Percentiles rank a stretch among this genome's conserved stretches.
Conservation (phyloP, 2,329 filamentous ascomycete species). For the Sarocladium brachiariae region DNA sequence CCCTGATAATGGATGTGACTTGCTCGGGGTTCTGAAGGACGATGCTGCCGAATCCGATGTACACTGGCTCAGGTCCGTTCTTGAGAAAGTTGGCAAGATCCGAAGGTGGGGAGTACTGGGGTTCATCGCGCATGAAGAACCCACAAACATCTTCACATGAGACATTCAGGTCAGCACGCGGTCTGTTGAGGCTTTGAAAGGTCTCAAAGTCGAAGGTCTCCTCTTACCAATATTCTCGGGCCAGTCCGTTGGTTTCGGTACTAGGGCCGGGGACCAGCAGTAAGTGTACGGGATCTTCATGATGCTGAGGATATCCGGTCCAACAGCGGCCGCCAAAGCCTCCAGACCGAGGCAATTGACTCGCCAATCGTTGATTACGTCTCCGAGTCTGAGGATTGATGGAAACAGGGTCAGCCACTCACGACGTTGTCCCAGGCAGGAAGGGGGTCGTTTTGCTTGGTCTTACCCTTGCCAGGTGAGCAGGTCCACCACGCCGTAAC, state of each 20-base stretch:
- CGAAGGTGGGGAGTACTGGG: slow-evolving; percentile 36
- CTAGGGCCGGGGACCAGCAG: slow-evolving; percentile 60
- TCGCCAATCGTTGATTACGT: slow-evolving; percentile 65
- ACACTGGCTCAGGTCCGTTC: slow-evolving; percentile 52
- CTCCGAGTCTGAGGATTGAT: slow-evolving; percentile 57
- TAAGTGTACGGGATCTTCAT: slow-evolving; percentile 62
- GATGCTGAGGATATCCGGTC: slow-evolving; percentile 55
- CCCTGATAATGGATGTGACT: slow-evolving; percentile 51
- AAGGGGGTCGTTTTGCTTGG: too few relatives aligned
- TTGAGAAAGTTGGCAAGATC: slow-evolving; percentile 49
- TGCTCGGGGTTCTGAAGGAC: slow-evolving; percentile 55
- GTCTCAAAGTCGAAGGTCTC: too few relatives aligned
- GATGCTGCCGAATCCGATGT: slow-evolving; percentile 62
- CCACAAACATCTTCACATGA: slow-evolving; percentile 22
- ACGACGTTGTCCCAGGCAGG: too few relatives aligned
- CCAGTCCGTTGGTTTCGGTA: slow-evolving; percentile 62
- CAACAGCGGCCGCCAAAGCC: slow-evolving; percentile 51
- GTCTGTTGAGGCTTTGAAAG: too few relatives aligned
- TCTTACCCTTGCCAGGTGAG: slow-evolving; percentile 63
- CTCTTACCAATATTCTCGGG: slow-evolving; percentile 34
- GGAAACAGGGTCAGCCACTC: too few relatives aligned
- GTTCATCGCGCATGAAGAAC: slow-evolving; percentile 17
- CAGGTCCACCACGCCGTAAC: slow-evolving; percentile 52
- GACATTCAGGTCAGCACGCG: too few relatives aligned
- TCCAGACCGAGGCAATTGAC: slow-evolving; percentile 56